These are phyloP conservation scores for Kodamaea kaohsiungensis DNA, from an alignment of 805 yeast genomes.

Conservation along the genomic window DNA sequence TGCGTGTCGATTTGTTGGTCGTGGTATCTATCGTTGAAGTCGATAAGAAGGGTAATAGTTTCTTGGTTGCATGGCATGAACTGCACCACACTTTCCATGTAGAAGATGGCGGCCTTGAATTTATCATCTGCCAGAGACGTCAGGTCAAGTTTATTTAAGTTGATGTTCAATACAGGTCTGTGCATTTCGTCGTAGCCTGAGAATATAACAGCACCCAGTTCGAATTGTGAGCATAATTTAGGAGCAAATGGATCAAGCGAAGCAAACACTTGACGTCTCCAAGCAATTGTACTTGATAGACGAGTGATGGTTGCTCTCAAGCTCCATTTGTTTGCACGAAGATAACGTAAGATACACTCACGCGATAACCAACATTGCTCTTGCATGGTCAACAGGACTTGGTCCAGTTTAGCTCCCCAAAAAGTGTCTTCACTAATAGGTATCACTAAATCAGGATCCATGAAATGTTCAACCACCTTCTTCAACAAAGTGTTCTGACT, in stretches of 20 bases:
- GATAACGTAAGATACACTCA: constrained; percentile 86
- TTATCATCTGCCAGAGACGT: background rate
- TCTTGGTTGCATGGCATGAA: constrained; percentile 97
- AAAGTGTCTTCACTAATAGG: constrained; percentile 29
- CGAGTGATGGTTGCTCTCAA: constrained; percentile 69
- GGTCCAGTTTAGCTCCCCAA: background rate
- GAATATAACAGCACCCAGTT: constrained; percentile 88
- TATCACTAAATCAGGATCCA: constrained; percentile 46
- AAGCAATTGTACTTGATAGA: constrained; percentile 72
- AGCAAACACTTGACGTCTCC: constrained; percentile 72
- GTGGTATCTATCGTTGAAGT: constrained; percentile 47
- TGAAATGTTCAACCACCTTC: constrained; percentile 1
- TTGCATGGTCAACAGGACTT: constrained; percentile 19
- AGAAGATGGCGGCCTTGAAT: constrained; percentile 37
- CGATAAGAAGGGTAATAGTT: constrained; percentile 85
- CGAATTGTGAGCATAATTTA: constrained; percentile 40
- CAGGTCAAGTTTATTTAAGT: constrained; percentile 13
- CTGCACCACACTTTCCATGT: constrained; percentile 89
- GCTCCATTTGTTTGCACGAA: constrained; percentile 93
- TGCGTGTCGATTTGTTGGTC: constrained; percentile 46
- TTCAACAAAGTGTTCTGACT: background rate
- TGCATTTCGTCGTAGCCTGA: constrained; percentile 86
- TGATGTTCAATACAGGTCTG: constrained; percentile 83
- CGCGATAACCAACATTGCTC: constrained; percentile 92
- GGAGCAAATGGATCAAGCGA: constrained; percentile 39